Evolutionary conservation across 768 basidiomycete genomes (phyloP).

Genomic region (Leccinum rimulosum): DNA sequence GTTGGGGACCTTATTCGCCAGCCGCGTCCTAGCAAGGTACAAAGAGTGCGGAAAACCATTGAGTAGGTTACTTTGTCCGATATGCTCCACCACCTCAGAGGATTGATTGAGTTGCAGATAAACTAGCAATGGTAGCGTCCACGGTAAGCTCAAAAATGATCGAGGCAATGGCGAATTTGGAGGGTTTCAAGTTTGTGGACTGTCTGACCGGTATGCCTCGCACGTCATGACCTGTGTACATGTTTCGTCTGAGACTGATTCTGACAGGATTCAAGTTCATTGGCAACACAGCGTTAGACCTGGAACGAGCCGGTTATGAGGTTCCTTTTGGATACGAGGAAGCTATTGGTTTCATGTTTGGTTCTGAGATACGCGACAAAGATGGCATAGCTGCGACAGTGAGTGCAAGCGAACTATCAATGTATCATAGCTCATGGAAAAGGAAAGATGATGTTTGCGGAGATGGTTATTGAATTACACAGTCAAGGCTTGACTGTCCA

Average conservation of each 20-base stretch:
- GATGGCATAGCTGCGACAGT: constrained; percentile 86
- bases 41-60: constrained; percentile 44
- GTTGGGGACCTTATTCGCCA: constrained; percentile 60
- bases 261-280: constrained; percentile 82
- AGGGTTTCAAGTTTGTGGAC: constrained; percentile 83
- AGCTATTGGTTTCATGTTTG: constrained; percentile 91
- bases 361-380: constrained; percentile 76
- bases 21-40: constrained; percentile 43
- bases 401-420: constrained; percentile 1
- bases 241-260: constrained; percentile 1
- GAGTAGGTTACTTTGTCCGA: constrained; percentile 27
- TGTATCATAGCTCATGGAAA: constrained; percentile 1
- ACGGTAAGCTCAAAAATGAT: constrained; percentile 93
- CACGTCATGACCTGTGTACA: background rate
- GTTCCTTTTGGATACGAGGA: constrained; percentile 88
- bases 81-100: constrained; percentile 41
- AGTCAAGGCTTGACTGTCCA: constrained; percentile 51
- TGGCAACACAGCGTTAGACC: constrained; percentile 72
- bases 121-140: constrained; percentile 83
- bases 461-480: constrained; percentile 56
- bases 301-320: constrained; percentile 64
- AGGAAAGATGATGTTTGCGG: constrained; percentile 61
- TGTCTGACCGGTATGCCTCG: constrained; percentile 67
- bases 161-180: constrained; percentile 65
- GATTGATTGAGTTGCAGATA: constrained; percentile 40